Evolutionary conservation across 2,329 filamentous ascomycete genomes (phyloP), one percentile per base, ranked within the genome.

Genomic region (Verticillium klebahnii): DNA sequence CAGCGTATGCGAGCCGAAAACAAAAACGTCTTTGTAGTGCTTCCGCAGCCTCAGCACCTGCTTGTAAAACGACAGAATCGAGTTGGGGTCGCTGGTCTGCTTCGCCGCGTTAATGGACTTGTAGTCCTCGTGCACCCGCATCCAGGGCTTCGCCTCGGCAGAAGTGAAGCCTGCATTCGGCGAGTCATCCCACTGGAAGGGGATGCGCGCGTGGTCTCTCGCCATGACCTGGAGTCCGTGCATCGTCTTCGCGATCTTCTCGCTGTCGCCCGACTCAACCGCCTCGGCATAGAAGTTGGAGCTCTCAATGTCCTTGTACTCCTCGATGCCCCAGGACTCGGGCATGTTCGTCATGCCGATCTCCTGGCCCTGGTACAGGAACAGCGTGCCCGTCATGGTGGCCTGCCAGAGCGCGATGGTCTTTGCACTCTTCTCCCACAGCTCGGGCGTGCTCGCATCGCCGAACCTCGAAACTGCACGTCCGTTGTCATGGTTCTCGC

Each of bases 401-500:
- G 74, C 70, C 40, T 83, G 77, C 74, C 81, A 80, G 6, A 83
- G 66, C 0, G 82, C 82, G 14, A 87, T 73, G 40, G 83, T 80
- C 70, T 85, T 86, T 1, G 81, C 81, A 8, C 79, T 80, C 5
- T 72, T 69, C 0, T 74, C 63, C 62, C 83, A 80, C 40, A 75
- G 68, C 7, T 75, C 76, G 0, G 80, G 75, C 3, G 77, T 77
- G 0, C 78, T 76, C 0, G 75, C 77, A 12, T 79, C 73, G 0
- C 79, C 81, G 63, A 83, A 89, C 0, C 86, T 78, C 15, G 81
- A 83, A 0, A 89, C 76, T 0, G 81, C 81, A 0, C 87, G 77
- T 0, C 82, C 82, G 40, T 87, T 84, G 67, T 89, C 87, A 68
- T 89, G 86, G 65, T 89, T 89, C 67, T 89, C 86, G 58, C 82